Percentiles rank a stretch among this genome's conserved stretches.
phyloP scores from a whole-genome alignment of 768 basidiomycete genomes.

The Suillus subluteus region DNA sequence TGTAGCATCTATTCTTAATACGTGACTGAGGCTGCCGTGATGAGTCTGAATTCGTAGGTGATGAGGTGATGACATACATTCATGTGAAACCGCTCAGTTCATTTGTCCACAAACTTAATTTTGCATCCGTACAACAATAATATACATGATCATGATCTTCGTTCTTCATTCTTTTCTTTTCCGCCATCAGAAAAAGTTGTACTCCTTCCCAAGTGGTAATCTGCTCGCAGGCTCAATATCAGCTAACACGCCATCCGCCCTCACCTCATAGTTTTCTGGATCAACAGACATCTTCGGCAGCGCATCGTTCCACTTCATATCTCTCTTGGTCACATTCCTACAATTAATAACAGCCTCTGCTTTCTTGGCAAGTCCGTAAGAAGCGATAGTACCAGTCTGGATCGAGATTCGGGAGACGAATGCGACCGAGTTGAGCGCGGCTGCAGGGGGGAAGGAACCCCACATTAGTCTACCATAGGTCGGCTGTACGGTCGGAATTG shows the following conservation, averaged over 20 bases:
- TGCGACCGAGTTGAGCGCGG: slow-evolving; percentile 80
- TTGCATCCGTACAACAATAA: slow-evolving; percentile 12
- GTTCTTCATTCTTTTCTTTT: slow-evolving; percentile 10
- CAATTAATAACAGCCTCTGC: slow-evolving; percentile 79
- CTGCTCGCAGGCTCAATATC: slow-evolving; percentile 75
- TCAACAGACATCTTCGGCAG: slow-evolving; percentile 89
- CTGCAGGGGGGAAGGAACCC: slow-evolving; percentile 78
- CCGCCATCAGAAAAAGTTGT: slow-evolving; percentile 74
- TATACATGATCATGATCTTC: slow-evolving; percentile 7
- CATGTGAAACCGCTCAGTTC: background rate
- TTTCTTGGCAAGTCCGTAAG: slow-evolving; percentile 73
- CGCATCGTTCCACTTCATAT: slow-evolving; percentile 92
- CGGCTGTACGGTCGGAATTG: slow-evolving; percentile 95
- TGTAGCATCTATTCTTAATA: background rate
- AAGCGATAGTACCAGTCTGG: slow-evolving; percentile 55
- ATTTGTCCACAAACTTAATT: background rate
- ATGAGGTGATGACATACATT: slow-evolving; percentile 5
- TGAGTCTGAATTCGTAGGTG: slow-evolving; percentile 1
- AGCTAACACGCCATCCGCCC: slow-evolving; percentile 73
- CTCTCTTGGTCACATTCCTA: slow-evolving; percentile 74
- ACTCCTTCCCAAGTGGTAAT: slow-evolving; percentile 69
- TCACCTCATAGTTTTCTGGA: slow-evolving; percentile 88
- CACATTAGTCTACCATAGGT: slow-evolving; percentile 90
- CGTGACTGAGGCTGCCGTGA: slow-evolving; percentile 4
- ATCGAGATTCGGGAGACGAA: slow-evolving; percentile 86